phyloP scores from a whole-genome alignment of 805 yeast genomes.

The Metschnikowia kofuensis region DNA sequence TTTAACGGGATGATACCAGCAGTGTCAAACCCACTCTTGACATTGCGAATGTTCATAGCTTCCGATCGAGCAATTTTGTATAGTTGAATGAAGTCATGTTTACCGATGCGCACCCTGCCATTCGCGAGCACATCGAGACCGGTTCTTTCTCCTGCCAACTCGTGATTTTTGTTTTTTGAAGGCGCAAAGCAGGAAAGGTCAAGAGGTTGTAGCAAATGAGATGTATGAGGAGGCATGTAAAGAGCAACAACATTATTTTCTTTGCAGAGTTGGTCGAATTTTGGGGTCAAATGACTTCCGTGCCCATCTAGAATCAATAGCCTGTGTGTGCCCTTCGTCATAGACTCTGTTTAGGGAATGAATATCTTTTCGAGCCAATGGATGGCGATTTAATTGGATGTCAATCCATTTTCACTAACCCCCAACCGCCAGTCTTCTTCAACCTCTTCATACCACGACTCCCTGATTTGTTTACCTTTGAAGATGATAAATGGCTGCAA shows the following conservation, averaged over 20 bases:
- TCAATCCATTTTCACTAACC: constrained; percentile 1
- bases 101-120: not conserved
- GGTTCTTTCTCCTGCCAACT: not conserved
- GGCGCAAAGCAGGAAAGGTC: not conserved
- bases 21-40: not conserved
- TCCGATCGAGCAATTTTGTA: not conserved
- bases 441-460: not conserved
- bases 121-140: not conserved
- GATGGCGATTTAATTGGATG: not conserved
- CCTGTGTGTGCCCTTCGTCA: not conserved
- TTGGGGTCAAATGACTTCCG: not conserved
- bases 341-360: not conserved
- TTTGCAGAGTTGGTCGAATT: not conserved
- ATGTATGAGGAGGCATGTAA: not conserved
- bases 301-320: constrained; percentile 1
- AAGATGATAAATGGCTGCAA: constrained; percentile 1
- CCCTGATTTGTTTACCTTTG: not conserved
- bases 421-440: not conserved
- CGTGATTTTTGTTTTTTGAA: not conserved
- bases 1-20: not conserved
- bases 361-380: constrained; percentile 1
- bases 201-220: not conserved
- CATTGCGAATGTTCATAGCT: not conserved
- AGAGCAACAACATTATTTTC: not conserved
- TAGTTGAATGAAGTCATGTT: not conserved